Base-by-base conservation (phyloP, 1,284 basidiomycete genomes). In the Moniliella sp. region DNA sequence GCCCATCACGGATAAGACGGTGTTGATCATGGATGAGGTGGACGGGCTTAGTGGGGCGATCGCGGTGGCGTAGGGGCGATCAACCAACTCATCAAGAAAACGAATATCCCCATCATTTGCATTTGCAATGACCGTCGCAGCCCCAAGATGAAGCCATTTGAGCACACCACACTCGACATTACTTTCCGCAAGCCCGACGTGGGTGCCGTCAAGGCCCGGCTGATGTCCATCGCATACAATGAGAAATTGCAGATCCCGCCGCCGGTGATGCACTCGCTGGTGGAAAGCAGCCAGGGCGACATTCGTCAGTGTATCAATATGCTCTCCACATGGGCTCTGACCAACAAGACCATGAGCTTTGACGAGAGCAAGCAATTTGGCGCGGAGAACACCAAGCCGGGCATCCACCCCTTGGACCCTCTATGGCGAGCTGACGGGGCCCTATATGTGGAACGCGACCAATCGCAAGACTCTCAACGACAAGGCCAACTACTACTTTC, bases 41-140 rank as follows among this genome's bases (percentile, higher is more conserved):
- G 88, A 99, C 49, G 88, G 91, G 5, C 97, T 97, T 84, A 91
- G 83, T 4, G 80, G 81, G 88, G 88, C 15, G 91, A 99, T 62
- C 70, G 88, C 31, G 88, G 91, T 13, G 88, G 88, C 40, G 78
- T 94, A 1, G 86, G 82, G 17, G 88, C 88, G 5, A 64, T 97
- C 49, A 84, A 84, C 39, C 72, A 74, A 0, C 58, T 99, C 36
- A 91, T 97, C 53, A 84, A 78, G 65, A 94, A 93, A 67, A 79
- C 80, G 9, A 81, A 77, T 66, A 82, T 35, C n/a, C 91, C 91
- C 0, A 83, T 99, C 48, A 93, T 99, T 18, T 84, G 88, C 52
- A 94, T 99, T 43, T 86, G 84, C 38, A 99, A 99, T 53, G 88
- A 99, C 56, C 67, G 71, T 18, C 68, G 69, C 2, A 72, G 75